A percentile compares a stretch with the other conserved stretches of the same genome.
Evolutionary conservation across 352 stramenopile genomes (phyloP).

Genomic region (Phytophthora macrochlamydospora): DNA sequence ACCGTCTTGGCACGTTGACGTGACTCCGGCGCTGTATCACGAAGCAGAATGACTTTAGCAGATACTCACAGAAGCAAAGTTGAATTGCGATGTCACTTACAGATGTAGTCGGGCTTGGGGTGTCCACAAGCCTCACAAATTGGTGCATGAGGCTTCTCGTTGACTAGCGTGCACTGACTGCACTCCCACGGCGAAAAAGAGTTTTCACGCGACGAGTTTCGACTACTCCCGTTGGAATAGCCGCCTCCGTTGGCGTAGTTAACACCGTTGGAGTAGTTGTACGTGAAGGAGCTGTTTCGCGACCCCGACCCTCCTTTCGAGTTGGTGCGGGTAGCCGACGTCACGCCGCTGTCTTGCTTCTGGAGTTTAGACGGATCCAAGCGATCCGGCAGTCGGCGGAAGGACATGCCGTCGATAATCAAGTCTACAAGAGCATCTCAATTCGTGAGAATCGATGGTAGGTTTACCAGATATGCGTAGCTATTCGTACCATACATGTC

Average conservation of each 20-base stretch:
- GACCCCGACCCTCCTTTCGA: conserved; percentile 21
- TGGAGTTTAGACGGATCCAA: conserved; percentile 50
- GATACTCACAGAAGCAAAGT: neutral
- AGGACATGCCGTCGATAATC: conserved; percentile 82
- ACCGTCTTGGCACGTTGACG: conserved; percentile 54
- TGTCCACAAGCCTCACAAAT: conserved; percentile 77
- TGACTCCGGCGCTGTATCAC: conserved; percentile 45
- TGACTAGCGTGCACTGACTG: conserved; percentile 74
- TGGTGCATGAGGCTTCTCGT: conserved; percentile 73
- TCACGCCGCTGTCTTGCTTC: conserved; percentile 35
- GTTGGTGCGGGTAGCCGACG: conserved; percentile 27
- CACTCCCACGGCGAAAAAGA: conserved; percentile 80
- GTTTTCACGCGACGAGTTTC: conserved; percentile 47
- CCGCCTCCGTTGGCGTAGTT: too few species aligned
- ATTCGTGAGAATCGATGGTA: neutral
- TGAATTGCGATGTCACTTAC: conserved; percentile 31
- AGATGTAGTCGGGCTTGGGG: conserved; percentile 66
- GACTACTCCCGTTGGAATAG: conserved; percentile 5
- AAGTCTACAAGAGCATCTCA: conserved; percentile 48
- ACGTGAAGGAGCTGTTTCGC: conserved; percentile 45
- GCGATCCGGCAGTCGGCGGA: conserved; percentile 74
- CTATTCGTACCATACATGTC: conserved; percentile 80
- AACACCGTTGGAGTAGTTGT: conserved; percentile 41
- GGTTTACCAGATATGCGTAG: neutral
- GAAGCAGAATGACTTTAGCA: neutral